phyloP scores from a whole-genome alignment of 352 stramenopile species.

The Globisporangium paroecandrum region DNA sequence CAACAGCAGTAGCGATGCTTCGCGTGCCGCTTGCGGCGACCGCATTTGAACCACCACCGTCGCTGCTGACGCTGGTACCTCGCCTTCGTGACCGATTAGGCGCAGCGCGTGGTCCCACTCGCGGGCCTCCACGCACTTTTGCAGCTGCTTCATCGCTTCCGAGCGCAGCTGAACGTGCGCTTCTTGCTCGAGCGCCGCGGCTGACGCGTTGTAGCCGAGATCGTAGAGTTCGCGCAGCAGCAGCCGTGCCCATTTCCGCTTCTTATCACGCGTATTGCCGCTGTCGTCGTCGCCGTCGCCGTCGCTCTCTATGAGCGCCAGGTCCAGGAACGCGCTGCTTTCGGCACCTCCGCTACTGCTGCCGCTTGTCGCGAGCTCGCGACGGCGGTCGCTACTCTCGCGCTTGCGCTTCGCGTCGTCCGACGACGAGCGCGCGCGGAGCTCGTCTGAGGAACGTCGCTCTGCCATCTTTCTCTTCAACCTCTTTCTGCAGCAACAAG shows the following conservation, averaged over 20 bases:
- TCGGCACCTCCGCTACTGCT: neutral
- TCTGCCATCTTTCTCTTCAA: slow-evolving; percentile 9
- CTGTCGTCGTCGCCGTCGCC: neutral
- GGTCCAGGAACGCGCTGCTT: slow-evolving; percentile 6
- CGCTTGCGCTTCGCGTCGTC: slow-evolving; percentile 35
- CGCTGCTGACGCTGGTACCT: neutral
- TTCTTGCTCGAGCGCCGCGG: slow-evolving; percentile 51
- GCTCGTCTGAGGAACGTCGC: neutral
- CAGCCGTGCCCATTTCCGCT: slow-evolving; percentile 65
- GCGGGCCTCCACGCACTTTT: slow-evolving; percentile 31
- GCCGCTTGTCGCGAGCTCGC: neutral
- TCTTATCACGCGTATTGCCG: slow-evolving; percentile 11
- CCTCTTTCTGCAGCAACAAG: neutral
- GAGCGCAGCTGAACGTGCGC: slow-evolving; percentile 56
- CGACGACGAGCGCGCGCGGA: neutral
- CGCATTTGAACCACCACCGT: slow-evolving; percentile 35
- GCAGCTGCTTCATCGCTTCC: slow-evolving; percentile 45
- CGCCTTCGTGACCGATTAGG: slow-evolving; percentile 22
- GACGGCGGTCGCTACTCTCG: neutral
- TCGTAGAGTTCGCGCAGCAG: slow-evolving; percentile 78
- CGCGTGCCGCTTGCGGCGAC: slow-evolving; percentile 30
- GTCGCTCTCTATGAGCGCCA: neutral
- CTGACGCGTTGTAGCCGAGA: slow-evolving; percentile 42
- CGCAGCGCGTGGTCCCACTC: slow-evolving; percentile 58
- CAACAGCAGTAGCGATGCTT: slow-evolving; percentile 51